Evolutionary conservation across 176 grass and related monocot species (phyloP), one percentile per base, ranked within the genome.

Genomic region (Bromus sterilis): DNA sequence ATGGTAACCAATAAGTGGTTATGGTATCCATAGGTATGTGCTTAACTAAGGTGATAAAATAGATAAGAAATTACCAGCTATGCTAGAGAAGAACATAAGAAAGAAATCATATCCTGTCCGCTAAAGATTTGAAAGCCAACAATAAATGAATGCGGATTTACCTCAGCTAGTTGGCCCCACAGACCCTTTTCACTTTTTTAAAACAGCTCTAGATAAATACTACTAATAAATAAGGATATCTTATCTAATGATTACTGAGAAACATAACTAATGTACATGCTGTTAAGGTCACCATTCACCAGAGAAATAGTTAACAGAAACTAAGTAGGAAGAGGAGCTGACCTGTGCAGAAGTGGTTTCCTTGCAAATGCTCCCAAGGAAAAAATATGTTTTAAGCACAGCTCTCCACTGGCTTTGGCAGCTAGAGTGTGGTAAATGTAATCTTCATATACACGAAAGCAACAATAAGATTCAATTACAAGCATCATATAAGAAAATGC

Each of bases 391-490:
- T 95, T 98, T 77, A 98, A 78, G 66, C 95, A 98, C 64, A 91
- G 75, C 80, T 98, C 95, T 84, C 92, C 95, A 85, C 95, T 98
- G 87, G 90, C 95, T 84, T 93, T 98, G 53, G 95, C 95, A 51
- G 95, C 95, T 91, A 98, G 85, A 29, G 95, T 98, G 86, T 98
- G 95, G 76, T 98, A 98, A 39, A 93, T 88, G 49, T 98, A 98
- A 89, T 98, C 95, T 98, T 91, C 63, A 91, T 56, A 57, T 20
- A 81, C 14, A 40, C 86, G 8, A 83, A 75, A 53, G 28, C 11
- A 73, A 78, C 16, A 40, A 40, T 78, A 85, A 75, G 83, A 40
- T 36, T 81, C 35, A 56, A 24, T 23, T 78, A n/a, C 41, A 80
- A 55, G 44, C 49, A 46, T 53, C 31, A 60, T 60, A 63, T 43